Base-by-base conservation (phyloP, 1,139 yeast genomes). In the Sugiyamaella xylanicola region DNA sequence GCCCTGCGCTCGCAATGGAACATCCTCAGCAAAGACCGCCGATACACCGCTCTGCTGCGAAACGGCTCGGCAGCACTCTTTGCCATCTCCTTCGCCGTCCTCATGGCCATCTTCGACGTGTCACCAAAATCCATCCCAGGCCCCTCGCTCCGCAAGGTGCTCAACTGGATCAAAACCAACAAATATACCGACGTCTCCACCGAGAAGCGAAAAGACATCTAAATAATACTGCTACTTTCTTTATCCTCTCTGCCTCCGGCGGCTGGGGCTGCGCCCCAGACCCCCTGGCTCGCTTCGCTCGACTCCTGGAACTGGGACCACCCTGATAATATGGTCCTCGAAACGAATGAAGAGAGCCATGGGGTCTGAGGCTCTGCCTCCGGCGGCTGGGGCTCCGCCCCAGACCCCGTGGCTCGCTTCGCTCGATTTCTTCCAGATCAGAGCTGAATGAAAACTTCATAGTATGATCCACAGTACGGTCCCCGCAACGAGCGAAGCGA, bases 1-100 rank as follows among this genome's bases (percentile, higher is more conserved):
- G 77, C 77, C 1, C 57, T 72, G 19, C 60, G 69, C 54, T 68
- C 76, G 7, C 69, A 72, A 61, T 73, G 75, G 74, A 64, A 71
- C 53, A 61, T 64, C 22, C 59, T 72, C 44, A 66, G 65, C 25
- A 68, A 67, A 58, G 63, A 66, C 20, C 57, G 58, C 9, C 55
- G 58, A 27, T 65, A 66, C 25, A 58, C 57, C 45, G 67, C 69
- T 8, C 22, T 49, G n/a, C 48, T 68, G 46, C 65, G 60, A 25
- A 58, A 70, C 40, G 74, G 74, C 47, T 74, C 72, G 27, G 66
- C 67, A 1, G 54, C 61, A 16, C 60, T 72, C 41, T 72, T 74
- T 57, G 69, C 75, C 4, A 59, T 59, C 7, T 63, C 72, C 5
- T 61, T 73, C 51, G 74, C 74, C 2, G 60, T 63, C 7, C 62